These are phyloP conservation scores for Physaria fendleri DNA, from an alignment of 345 rosid genomes.

Conservation along the genomic window DNA sequence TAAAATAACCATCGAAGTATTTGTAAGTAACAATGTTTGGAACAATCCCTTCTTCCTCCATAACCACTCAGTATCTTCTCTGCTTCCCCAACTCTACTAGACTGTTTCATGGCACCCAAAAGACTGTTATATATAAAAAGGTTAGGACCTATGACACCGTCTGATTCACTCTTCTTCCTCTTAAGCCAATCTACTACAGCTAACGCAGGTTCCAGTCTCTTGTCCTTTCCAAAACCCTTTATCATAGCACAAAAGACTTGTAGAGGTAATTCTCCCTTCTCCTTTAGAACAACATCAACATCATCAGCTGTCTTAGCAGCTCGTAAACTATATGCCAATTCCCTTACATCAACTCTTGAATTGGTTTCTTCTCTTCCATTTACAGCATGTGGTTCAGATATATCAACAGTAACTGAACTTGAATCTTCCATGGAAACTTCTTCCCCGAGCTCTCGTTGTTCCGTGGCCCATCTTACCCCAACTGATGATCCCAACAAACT, in stretches of 20 bases:
- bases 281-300: conserved; percentile 67
- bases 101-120: conserved; percentile 66
- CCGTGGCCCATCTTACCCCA: conserved; percentile 48
- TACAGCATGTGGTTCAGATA: conserved; percentile 11
- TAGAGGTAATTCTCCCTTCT: conserved; percentile 53
- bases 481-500: conserved; percentile 28
- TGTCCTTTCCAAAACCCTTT: conserved; percentile 64
- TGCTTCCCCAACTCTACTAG: conserved; percentile 35
- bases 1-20: conserved; percentile 66
- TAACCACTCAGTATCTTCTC: conserved; percentile 53
- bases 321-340: conserved; percentile 46
- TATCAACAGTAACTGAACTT: conserved; percentile 20
- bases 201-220: conserved; percentile 49
- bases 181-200: conserved; percentile 84
- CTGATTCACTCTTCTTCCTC: conserved; percentile 61
- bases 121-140: conserved; percentile 68
- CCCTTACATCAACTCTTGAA: conserved; percentile 50
- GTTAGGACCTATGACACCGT: conserved; percentile 51
- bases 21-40: conserved; percentile 76
- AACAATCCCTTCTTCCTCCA: conserved; percentile 55
- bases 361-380: conserved; percentile 25
- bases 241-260: conserved; percentile 64
- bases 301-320: conserved; percentile 63
- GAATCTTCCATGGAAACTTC: conserved; percentile 33
- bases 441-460: conserved; percentile 45